phyloP scores from a whole-genome alignment of 176 grass and related monocot species.

The Hordeum marinum region DNA sequence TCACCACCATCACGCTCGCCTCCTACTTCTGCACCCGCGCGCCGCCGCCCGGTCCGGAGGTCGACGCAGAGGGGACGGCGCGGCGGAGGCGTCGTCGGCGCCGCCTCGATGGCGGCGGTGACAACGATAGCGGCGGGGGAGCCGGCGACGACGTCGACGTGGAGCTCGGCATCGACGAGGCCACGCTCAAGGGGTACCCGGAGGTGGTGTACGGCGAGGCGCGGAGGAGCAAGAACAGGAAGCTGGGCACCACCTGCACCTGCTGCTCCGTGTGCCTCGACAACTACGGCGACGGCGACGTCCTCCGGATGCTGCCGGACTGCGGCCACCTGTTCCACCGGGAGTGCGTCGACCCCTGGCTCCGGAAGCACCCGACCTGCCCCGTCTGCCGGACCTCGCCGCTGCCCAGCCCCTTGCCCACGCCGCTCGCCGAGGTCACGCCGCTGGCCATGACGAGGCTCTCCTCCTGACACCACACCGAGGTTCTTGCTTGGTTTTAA shows the following conservation, averaged over 20 bases:
- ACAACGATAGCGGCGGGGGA: background rate
- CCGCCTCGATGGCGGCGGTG: background rate
- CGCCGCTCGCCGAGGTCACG: conserved; percentile 65
- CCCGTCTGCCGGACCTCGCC: conserved; percentile 89
- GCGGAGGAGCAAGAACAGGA: conserved; percentile 32
- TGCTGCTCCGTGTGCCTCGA: conserved; percentile 87
- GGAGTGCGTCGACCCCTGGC: conserved; percentile 83
- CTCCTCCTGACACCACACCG: conserved; percentile 16
- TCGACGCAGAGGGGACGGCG: background rate
- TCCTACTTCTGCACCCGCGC: conserved; percentile 86
- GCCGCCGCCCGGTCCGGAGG: background rate
- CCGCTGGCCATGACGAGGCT: conserved; percentile 39
- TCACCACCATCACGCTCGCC: conserved; percentile 80
- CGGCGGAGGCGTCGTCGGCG: background rate
- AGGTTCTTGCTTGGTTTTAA: background rate
- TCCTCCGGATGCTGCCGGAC: conserved; percentile 77
- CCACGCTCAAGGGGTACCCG: conserved; percentile 69
- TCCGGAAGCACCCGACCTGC: conserved; percentile 72
- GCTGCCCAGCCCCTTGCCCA: conserved; percentile 68
- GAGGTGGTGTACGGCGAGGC: conserved; percentile 64
- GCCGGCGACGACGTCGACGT: conserved; percentile 21
- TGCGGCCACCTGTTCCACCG: conserved; percentile 85
- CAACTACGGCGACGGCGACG: conserved; percentile 75
- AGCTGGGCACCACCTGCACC: conserved; percentile 36
- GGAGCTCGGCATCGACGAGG: conserved; percentile 81